phyloP scores from a whole-genome alignment of 371 early-diverging fungal species.

The Actinomortierella ambigua region DNA sequence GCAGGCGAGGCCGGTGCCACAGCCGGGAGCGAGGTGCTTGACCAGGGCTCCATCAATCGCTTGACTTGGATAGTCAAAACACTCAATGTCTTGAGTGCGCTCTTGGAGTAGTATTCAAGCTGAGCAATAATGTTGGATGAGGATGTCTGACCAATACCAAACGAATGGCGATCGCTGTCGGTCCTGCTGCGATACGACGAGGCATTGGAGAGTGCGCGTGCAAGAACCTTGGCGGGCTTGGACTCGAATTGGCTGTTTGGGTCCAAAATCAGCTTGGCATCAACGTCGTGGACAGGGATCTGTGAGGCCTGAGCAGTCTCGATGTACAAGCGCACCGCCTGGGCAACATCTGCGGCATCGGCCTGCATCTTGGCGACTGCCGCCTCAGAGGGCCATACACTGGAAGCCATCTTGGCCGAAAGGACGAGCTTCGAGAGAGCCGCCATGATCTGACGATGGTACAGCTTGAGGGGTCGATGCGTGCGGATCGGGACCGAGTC shows the following conservation, averaged over 20 bases:
- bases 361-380: constrained; percentile 69
- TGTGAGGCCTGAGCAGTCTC: constrained; percentile 74
- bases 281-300: constrained; percentile 60
- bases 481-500: constrained; percentile 67
- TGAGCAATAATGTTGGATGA: constrained; percentile 17
- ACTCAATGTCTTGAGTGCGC: constrained; percentile 27
- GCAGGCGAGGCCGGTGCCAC: constrained; percentile 17
- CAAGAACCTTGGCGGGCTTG: constrained; percentile 13
- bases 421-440: constrained; percentile 83
- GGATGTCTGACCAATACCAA: not conserved
- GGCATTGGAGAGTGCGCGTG: constrained; percentile 24
- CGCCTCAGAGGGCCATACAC: constrained; percentile 85
- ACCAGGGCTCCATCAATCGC: constrained; percentile 18
- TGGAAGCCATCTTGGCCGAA: constrained; percentile 81
- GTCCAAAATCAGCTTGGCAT: constrained; percentile 49
- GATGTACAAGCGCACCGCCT: constrained; percentile 79
- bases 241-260: constrained; percentile 23
- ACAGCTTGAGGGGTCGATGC: constrained; percentile 68
- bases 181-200: constrained; percentile 14
- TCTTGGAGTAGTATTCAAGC: constrained; percentile 32
- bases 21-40: not conserved
- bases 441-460: constrained; percentile 83
- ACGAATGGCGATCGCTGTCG: constrained; percentile 6
- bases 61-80: constrained; percentile 18
- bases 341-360: constrained; percentile 71